Percentiles rank a stretch among this genome's conserved stretches.
phyloP scores from a whole-genome alignment of 2,329 filamentous ascomycete genomes.

The Malbranchea cinnamomea region DNA sequence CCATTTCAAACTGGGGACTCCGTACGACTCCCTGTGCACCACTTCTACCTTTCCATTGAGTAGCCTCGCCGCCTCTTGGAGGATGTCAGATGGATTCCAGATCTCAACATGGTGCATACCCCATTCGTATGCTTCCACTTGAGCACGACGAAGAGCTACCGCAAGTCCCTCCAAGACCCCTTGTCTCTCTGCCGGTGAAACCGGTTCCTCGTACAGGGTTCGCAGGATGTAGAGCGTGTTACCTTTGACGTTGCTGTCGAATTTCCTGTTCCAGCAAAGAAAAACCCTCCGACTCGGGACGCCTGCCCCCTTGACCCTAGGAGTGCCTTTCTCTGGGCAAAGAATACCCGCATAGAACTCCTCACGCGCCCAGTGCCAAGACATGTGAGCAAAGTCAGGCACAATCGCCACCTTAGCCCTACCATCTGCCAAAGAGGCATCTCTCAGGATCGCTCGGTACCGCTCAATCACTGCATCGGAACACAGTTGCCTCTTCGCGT shows the following conservation, averaged over 20 bases:
- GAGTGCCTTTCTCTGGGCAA: conserved; percentile 34
- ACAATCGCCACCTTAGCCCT: conserved; percentile 48
- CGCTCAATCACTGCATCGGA: conserved; percentile 47
- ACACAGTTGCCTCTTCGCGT: conserved; percentile 32
- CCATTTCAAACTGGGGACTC: conserved; percentile 34
- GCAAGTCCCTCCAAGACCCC: conserved; percentile 39
- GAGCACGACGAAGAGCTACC: conserved; percentile 51
- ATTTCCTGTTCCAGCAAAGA: conserved; percentile 27
- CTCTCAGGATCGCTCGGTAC: conserved; percentile 49
- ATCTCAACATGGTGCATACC: conserved; percentile 54
- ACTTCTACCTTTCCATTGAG: conserved; percentile 24
- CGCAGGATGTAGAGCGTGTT: conserved; percentile 30
- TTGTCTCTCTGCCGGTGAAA: conserved; percentile 30
- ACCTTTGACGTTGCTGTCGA: conserved; percentile 21
- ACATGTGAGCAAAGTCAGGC: conserved; percentile 52
- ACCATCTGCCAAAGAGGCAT: conserved; percentile 24
- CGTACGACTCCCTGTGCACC: conserved; percentile 31
- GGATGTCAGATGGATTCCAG: conserved; percentile 61
- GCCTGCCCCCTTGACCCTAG: conserved; percentile 55
- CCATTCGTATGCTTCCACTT: conserved; percentile 57
- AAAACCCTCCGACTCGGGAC: conserved; percentile 31
- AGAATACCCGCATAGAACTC: conserved; percentile 57
- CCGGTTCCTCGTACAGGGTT: conserved; percentile 26
- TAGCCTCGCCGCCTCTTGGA: conserved; percentile 29
- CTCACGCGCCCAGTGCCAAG: conserved; percentile 70